Base-by-base conservation (phyloP, 1,284 basidiomycete species). In the Cutaneotrichosporon sp. region DNA sequence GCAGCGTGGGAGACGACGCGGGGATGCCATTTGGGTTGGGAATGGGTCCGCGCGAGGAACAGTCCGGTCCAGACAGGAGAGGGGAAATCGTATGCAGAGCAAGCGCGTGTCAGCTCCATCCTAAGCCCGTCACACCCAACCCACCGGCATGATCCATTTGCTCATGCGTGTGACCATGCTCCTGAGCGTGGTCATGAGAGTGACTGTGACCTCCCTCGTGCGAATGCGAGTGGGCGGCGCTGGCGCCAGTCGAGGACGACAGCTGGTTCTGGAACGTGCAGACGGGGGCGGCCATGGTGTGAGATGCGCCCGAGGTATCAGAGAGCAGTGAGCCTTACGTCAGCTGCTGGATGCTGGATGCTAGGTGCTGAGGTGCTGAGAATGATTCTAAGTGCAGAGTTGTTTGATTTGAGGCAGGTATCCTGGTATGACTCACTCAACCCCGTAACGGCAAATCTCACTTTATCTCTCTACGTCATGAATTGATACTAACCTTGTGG, bases 141-240 rank as follows among this genome's bases (percentile, higher is more conserved):
- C 61, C 74, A 90, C 92, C 92, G 64, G 92, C 85, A 81, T 94
- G 84, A 61, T 95, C 91, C 58, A 95, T 84, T 72, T 91, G 89
- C 69, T 94, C 93, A 77, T 96, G 93, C 0, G 92, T 92, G 73
- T 95, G 92, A 2, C 92, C 92, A 75, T 94, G 91, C 65, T 92
- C 90, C 57, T 78, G 72, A 34, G 38, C 46, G 5, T 66, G 66
- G 55, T 65, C 63, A 58, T 76, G 73, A 3, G 67, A 55, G 57
- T 72, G 70, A 14, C 65, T 60, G 36, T 65, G 61, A 31, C 77
- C 82, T 18, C 53, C 66, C 21, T 63, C 59, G 55, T 65, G 68
- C 22, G 47, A 36, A 61, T 69, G 63, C 34, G 49, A 26, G 34
- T 57, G 56, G 59, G 50, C 51, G 7, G 50, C 58, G 22, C 8